Evolutionary conservation across 2,329 filamentous ascomycete species (phyloP).

Genomic region (Penicillium sp.): DNA sequence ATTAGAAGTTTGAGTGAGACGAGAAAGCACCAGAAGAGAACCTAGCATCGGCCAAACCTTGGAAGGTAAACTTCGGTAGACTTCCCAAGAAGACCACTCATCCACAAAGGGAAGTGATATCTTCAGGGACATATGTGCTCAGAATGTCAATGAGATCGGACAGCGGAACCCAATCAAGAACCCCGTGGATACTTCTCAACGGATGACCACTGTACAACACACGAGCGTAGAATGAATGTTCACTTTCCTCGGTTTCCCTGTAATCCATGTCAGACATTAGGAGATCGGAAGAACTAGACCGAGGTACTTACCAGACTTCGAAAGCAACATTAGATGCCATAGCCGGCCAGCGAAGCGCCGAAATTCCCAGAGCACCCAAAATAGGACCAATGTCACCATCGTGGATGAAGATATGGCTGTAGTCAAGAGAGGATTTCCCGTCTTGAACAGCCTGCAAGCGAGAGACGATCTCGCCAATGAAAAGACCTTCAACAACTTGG

Average conservation of each 20-base stretch:
- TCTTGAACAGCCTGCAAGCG: constrained; percentile 31
- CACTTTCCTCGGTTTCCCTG: constrained; percentile 14
- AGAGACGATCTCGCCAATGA: constrained; percentile 39
- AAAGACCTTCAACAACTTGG: constrained; percentile 38
- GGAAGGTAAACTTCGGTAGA: no score
- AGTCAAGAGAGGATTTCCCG: constrained; percentile 26
- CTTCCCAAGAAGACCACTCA: background rate
- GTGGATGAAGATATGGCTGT: constrained; percentile 40
- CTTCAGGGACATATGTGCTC: constrained; percentile 26
- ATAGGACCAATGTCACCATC: constrained; percentile 42
- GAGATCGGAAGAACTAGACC: background rate
- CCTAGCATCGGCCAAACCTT: no score
- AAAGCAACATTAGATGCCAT: constrained; percentile 44
- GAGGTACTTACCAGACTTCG: constrained; percentile 37
- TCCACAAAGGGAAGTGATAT: constrained; percentile 30
- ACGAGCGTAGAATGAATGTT: constrained; percentile 22
- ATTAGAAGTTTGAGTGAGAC: background rate
- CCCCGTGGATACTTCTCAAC: constrained; percentile 31
- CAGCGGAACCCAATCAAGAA: constrained; percentile 33
- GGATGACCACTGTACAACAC: constrained; percentile 35
- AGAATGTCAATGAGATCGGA: constrained; percentile 28
- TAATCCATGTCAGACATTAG: background rate
- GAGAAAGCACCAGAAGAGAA: no score
- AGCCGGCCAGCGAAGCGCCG: constrained; percentile 40
- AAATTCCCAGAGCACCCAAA: constrained; percentile 38